phyloP scores from a whole-genome alignment of 2,329 filamentous ascomycete species.

The Proliferodiscus dingleyae region DNA sequence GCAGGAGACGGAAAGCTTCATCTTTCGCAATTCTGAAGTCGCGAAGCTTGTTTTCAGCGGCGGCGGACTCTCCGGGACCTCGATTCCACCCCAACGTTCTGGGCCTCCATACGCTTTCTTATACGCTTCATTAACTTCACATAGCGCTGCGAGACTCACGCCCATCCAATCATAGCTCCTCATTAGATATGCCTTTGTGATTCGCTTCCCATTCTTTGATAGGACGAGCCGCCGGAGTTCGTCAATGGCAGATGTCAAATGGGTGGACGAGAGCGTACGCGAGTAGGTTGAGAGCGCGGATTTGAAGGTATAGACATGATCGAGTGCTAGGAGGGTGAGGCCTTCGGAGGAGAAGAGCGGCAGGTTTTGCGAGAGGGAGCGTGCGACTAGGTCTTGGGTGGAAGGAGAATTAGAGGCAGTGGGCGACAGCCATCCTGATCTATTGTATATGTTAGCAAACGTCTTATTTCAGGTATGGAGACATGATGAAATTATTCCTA shows the following conservation, averaged over 20 bases:
- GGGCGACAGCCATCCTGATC: conserved; percentile 24
- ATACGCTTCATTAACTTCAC: conserved; percentile 53
- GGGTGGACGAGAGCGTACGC: conserved; percentile 33
- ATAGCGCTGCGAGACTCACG: conserved; percentile 44
- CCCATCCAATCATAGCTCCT: conserved; percentile 54
- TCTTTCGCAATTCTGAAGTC: conserved; percentile 7
- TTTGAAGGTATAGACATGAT: conserved; percentile 62
- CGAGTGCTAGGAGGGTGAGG: conserved; percentile 54
- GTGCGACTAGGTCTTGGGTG: conserved; percentile 47
- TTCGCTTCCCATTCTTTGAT: conserved; percentile 44
- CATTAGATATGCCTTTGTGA: conserved; percentile 47
- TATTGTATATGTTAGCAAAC: conserved; percentile 12
- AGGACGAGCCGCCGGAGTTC: conserved; percentile 57
- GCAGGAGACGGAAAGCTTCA: conserved; percentile 6
- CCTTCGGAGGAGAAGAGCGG: conserved; percentile 56
- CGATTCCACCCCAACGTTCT: conserved; percentile 43
- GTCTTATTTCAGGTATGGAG: no score
- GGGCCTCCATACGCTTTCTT: conserved; percentile 50
- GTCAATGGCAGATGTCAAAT: conserved; percentile 57
- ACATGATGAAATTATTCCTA: no score
- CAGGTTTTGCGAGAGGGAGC: conserved; percentile 56
- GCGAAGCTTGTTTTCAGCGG: conserved; percentile 18
- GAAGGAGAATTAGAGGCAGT: conserved; percentile 41
- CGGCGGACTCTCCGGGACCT: conserved; percentile 23
- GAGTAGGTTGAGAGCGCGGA: conserved; percentile 54